These are phyloP conservation scores for Salvia hispanica DNA, from an alignment of 257 asterid genomes.

Conservation along the genomic window DNA sequence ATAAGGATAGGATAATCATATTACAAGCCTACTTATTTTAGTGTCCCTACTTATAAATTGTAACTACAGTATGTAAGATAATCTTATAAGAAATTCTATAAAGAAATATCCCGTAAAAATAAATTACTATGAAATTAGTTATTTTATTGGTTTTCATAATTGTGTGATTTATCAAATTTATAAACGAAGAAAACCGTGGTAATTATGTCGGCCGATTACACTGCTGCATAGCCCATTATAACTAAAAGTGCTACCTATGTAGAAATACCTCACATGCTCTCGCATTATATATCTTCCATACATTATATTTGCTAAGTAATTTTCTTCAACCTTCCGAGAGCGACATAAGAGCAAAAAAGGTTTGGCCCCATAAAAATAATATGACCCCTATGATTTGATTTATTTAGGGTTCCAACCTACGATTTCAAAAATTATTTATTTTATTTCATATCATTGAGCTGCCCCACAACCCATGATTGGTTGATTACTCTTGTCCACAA, in stretches of 20 bases:
- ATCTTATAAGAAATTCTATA: too few species aligned
- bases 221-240: slow-evolving; percentile 5
- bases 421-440: slow-evolving; percentile 17
- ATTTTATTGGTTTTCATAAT: too few species aligned
- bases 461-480: slow-evolving; percentile 34
- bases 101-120: too few species aligned
- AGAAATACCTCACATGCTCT: slow-evolving; percentile 26
- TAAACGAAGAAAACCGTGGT: too few species aligned
- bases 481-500: slow-evolving; percentile 24
- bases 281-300: not conserved
- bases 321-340: not conserved
- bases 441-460: slow-evolving; percentile 26
- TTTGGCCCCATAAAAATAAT: slow-evolving; percentile 11
- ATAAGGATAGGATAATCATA: too few species aligned
- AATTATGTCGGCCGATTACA: slow-evolving; percentile 16
- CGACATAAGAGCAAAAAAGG: not conserved
- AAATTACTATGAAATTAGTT: too few species aligned
- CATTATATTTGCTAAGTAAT: not conserved
- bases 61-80: too few species aligned
- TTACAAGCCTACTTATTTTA: too few species aligned
- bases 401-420: not conserved
- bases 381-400: not conserved
- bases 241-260: slow-evolving; percentile 20
- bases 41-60: too few species aligned
- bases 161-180: too few species aligned